Conservation (phyloP, 23 red algal genomes). For the Gracilaria gracilis region DNA sequence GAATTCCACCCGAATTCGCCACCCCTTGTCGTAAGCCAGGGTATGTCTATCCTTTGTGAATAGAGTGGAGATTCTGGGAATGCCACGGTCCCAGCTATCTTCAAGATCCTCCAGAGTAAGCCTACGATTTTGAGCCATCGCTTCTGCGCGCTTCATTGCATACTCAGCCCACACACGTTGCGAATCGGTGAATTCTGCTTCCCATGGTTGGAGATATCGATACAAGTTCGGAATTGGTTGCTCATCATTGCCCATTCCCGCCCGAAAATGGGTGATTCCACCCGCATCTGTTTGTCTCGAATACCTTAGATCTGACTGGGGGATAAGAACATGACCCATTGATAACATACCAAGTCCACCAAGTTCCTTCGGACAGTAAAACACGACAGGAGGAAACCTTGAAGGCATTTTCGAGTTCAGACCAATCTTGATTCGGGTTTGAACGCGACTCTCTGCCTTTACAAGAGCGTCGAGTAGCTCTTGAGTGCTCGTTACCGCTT, state of each 20-base stretch:
- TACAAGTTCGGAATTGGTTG: conserved; percentile 93
- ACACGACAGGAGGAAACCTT: conserved; percentile 93
- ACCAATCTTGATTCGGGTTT: conserved; percentile 99
- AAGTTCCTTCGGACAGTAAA: conserved; percentile 93
- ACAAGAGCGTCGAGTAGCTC: conserved; percentile 85
- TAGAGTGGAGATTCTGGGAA: conserved; percentile 91
- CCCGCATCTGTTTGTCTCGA: conserved; percentile 95
- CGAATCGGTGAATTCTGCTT: conserved; percentile 91
- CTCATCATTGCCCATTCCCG: conserved; percentile 81
- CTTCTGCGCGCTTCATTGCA: conserved; percentile 84
- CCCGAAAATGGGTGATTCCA: conserved; percentile 89
- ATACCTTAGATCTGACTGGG: conserved; percentile 81
- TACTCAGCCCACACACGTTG: conserved; percentile 97
- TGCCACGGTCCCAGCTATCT: conserved; percentile 93
- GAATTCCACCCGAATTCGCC: conserved; percentile 87
- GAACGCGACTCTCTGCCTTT: conserved; percentile 89
- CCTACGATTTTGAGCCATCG: conserved; percentile 76
- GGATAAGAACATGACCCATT: conserved; percentile 98
- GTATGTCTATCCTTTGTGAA: conserved; percentile 95
- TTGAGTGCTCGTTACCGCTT: conserved; percentile 88
- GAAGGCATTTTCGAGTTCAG: conserved; percentile 99
- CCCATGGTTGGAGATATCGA: conserved; percentile 94
- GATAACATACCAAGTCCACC: conserved; percentile 97
- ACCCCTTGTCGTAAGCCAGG: conserved; percentile 95
- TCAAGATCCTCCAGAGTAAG: conserved; percentile 96